Evolutionary conservation across 164 flowering plant species (phyloP), one percentile per base, ranked within the genome.

Genomic region (Vitis amurensis): DNA sequence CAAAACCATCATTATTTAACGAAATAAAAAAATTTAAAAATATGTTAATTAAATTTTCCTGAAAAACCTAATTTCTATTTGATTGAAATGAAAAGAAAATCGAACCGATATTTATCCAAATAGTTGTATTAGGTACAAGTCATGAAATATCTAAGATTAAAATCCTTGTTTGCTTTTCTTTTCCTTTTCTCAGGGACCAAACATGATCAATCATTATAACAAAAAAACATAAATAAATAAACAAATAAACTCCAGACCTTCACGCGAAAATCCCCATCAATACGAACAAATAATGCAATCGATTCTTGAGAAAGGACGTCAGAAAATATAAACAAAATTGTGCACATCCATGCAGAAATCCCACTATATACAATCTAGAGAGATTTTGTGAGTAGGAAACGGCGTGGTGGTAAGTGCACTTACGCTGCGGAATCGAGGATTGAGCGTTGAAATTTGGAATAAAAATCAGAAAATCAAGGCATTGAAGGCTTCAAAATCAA

Each of bases 181-280:
- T 53, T 53, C 30, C 0, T 59, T 59, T 59, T 59, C 44, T 27
- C 14, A 10, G 61, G n/a, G 12, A 27, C 55, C 63, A 63, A 57
- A 63, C 17, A 59, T 9, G 31, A 27, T 31, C 2, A 16, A 49
- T 7, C 27, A 62, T 12, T 4, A 16, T 57, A 29, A 49, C 10
- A 13, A 9, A 50, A 23, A 23, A 23, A 23, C 27, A 23, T 23
- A 23, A 23, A 23, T 23, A 49, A 49, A 13, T 5, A 31, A 51
- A 60, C 4, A 49, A 61, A 61, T 31, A 17, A 68, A 31, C 55
- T 50, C 3, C 70, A 29, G 47, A 69, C 69, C 79, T 74, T 72
- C 55, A 59, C 31, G 8, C 14, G 58, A 58, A 66, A 60, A 56
- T 50, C 63, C 53, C 58, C 74, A 73, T 68, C 71, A 66, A 56